Evolutionary conservation across 2,329 filamentous ascomycete genomes (phyloP), one percentile per base, ranked within the genome.

Genomic region (Cucurbitaria berberidis): DNA sequence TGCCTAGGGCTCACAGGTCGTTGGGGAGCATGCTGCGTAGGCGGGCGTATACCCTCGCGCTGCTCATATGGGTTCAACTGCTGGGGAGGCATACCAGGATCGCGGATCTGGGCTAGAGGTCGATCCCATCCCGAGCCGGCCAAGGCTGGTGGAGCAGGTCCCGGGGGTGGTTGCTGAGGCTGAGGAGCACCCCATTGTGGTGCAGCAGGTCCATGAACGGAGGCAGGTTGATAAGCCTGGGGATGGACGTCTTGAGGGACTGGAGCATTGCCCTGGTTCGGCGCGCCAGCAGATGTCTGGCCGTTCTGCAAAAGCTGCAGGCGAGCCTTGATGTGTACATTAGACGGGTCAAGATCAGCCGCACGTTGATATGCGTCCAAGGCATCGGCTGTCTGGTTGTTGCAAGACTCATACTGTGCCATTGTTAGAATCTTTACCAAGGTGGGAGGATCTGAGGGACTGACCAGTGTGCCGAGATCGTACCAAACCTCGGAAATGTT

Each of bases 401-500:
- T 98, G 77, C 95, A 99, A 22, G 92, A 96, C 76, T 99, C 95
- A 71, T 99, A 99, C 89, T 96, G 64, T 40, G 40, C 15, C 47
- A 64, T 60, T 48, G 45, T 68, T 59, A 72, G 62, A 22, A 30
- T 18, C 18, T 18, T 44, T 21, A 24, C 3, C 29, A 19, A 10
- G 18, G 45, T 22, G 13, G 44, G 45, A 42, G 46, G 30, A 21
- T 38, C 40, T 54, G 53, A 49, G 58, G 53, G 51, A 84, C 89
- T 81, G 84, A 96, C 91, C 81, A 99, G 72, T 66, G 95, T 99
- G 58, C 95, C 95, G 34, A 99, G 81, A 76, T 99, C 95, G 76
- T 98, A 99, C 95, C 95, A 99, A 45, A 99, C 95, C 76, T 99
- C 95, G 1, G 93, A 97, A 61, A 99, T 98, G 80, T 96, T 97